These are phyloP conservation scores for Quercus rubra DNA, from an alignment of 306 rosid species.

Conservation along the genomic window DNA sequence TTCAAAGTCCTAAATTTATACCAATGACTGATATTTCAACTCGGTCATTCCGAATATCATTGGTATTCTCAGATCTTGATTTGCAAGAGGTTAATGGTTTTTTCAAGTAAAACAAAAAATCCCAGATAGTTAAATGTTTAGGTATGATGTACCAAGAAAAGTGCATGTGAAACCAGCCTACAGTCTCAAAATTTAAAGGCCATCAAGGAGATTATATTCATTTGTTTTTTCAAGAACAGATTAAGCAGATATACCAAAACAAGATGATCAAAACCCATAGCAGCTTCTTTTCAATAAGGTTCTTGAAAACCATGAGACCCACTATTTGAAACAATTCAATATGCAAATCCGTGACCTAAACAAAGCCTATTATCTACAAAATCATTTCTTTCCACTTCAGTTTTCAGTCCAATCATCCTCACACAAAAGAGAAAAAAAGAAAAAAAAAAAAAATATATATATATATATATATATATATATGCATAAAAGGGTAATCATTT, in stretches of 20 bases:
- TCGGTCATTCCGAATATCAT: not conserved
- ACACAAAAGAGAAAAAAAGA: not conserved
- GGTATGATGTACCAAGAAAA: not conserved
- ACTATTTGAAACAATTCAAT: not conserved
- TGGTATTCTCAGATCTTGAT: not conserved
- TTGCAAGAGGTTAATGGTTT: not conserved
- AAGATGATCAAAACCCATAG: not conserved
- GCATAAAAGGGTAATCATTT: not conserved
- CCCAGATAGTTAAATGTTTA: not conserved
- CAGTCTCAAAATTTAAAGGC: not conserved
- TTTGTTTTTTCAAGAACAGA: not conserved
- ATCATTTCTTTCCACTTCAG: not conserved
- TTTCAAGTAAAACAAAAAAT: not conserved
- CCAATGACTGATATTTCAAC: not conserved
- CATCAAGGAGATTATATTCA: not conserved
- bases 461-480: too few relatives aligned
- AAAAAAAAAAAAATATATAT: too few relatives aligned
- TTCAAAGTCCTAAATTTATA: not conserved
- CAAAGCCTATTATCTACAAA: not conserved
- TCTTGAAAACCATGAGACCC: not conserved
- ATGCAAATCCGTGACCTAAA: not conserved
- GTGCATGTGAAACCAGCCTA: not conserved
- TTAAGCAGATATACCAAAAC: not conserved
- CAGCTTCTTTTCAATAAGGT: not conserved
- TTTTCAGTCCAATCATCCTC: not conserved